Percentiles rank a stretch among this genome's conserved stretches.
Evolutionary conservation across 106 monocot species (phyloP).

Genomic region (Allium sativum): DNA sequence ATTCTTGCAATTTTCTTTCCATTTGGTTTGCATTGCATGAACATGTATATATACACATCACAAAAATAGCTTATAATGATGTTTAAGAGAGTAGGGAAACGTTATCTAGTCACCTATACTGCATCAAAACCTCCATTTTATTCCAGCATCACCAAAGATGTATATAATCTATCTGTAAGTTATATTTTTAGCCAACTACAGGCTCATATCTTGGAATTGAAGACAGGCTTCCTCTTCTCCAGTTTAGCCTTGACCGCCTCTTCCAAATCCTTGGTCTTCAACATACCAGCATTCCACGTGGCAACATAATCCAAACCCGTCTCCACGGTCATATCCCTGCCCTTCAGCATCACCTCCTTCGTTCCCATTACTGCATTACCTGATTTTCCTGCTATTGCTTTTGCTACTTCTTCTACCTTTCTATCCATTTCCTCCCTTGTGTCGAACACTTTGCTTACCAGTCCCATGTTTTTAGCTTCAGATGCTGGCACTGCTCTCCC

Average conservation of each 20-base stretch:
- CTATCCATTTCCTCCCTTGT: constrained; percentile 30
- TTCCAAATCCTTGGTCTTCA: constrained; percentile 54
- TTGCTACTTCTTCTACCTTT: constrained; percentile 42
- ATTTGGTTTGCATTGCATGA: too few species aligned
- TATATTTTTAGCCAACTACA: too few species aligned
- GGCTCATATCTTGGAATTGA: constrained; percentile 48
- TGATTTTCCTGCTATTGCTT: constrained; percentile 77
- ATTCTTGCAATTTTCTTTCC: too few species aligned
- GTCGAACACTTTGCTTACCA: constrained; percentile 55
- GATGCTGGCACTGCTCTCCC: constrained; percentile 39
- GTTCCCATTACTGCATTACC: constrained; percentile 74
- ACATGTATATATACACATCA: too few species aligned
- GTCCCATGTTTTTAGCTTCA: constrained; percentile 83
- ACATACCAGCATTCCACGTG: constrained; percentile 82
- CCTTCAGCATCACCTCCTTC: constrained; percentile 67
- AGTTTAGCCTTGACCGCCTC: constrained; percentile 55
- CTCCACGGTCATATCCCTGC: constrained; percentile 63
- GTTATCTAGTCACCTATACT: too few species aligned
- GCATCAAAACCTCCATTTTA: too few species aligned
- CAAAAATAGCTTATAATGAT: too few species aligned
- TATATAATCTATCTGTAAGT: too few species aligned
- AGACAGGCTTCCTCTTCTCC: constrained; percentile 67
- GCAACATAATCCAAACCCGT: constrained; percentile 78
- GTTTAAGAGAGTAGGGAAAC: too few species aligned
- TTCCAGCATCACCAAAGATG: too few species aligned